Conservation (phyloP, 1,284 basidiomycete genomes). For the Ustilago trichophora region DNA sequence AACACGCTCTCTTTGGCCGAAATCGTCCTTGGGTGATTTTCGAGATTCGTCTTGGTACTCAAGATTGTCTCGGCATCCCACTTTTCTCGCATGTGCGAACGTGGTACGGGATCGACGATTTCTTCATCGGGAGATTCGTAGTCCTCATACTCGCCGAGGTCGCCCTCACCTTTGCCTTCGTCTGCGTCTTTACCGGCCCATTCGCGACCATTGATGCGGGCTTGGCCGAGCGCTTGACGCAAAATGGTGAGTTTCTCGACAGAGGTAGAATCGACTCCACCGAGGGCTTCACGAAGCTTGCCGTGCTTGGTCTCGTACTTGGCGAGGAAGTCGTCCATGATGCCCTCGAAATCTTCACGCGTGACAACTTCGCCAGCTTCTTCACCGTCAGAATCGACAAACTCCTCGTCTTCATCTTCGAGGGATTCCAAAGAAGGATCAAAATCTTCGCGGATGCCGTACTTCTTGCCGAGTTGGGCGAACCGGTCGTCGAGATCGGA, state of each 20-base stretch:
- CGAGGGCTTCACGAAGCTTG: conserved; percentile 75
- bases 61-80: conserved; percentile 66
- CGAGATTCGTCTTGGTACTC: conserved; percentile 63
- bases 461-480: conserved; percentile 76
- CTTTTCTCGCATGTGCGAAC: conserved; percentile 54
- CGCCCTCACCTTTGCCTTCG: conserved; percentile 69
- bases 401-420: conserved; percentile 70
- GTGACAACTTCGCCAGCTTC: conserved; percentile 76
- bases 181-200: conserved; percentile 38
- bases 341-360: conserved; percentile 84
- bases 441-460: conserved; percentile 66
- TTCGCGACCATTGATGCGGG: conserved; percentile 46
- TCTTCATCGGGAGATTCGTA: conserved; percentile 74
- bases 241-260: conserved; percentile 74
- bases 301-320: conserved; percentile 89
- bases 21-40: conserved; percentile 63
- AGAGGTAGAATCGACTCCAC: conserved; percentile 66
- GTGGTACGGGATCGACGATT: conserved; percentile 36
- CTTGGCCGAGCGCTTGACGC: conserved; percentile 55
- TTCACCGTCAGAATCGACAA: conserved; percentile 59
- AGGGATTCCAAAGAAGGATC: conserved; percentile 77
- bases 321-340: conserved; percentile 93
- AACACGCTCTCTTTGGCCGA: conserved; percentile 52
- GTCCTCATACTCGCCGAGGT: conserved; percentile 79
- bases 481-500: conserved; percentile 91